These are phyloP conservation scores for Ophiostoma perfectum DNA, from an alignment of 2,329 filamentous ascomycete genomes.

Conservation along the genomic window DNA sequence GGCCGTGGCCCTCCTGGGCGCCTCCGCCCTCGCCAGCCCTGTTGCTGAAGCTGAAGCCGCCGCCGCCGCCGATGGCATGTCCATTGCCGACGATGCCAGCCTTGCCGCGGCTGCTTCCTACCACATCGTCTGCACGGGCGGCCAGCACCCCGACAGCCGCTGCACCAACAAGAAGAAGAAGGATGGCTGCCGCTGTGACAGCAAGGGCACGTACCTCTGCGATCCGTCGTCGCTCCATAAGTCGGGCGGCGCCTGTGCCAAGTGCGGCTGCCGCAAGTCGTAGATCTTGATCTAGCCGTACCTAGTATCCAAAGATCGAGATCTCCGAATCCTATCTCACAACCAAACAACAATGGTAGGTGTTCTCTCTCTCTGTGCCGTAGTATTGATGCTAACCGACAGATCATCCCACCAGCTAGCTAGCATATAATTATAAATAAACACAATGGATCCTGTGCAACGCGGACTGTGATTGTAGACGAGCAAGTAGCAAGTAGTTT, in stretches of 20 bases:
- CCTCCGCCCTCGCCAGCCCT: neutral
- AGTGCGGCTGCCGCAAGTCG: slow-evolving; percentile 15
- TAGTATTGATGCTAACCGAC: neutral
- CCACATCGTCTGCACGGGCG: slow-evolving; percentile 11
- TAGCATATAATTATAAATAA: slow-evolving; percentile 2
- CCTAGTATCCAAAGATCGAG: too few species aligned
- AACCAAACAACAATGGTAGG: too few species aligned
- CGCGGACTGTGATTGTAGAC: neutral
- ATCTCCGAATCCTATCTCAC: too few species aligned
- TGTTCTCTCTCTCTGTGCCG: neutral
- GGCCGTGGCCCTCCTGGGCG: neutral
- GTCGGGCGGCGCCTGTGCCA: slow-evolving; percentile 14
- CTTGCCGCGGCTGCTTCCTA: neutral
- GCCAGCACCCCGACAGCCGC: neutral
- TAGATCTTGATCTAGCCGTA: neutral
- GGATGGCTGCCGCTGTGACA: slow-evolving; percentile 13
- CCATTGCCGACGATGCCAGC: neutral
- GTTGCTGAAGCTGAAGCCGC: neutral
- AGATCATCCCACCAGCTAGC: neutral
- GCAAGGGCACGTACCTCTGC: slow-evolving; percentile 16
- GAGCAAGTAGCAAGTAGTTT: neutral
- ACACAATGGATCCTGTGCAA: slow-evolving; percentile 6
- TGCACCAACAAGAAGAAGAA: slow-evolving; percentile 13
- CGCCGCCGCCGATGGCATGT: neutral
- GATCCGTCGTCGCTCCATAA: slow-evolving; percentile 5